A percentile compares a stretch with the other conserved stretches of the same genome.
These are phyloP conservation scores for Apiotrichum veenhuisii DNA, from an alignment of 1,284 basidiomycete genomes.

Conservation along the genomic window DNA sequence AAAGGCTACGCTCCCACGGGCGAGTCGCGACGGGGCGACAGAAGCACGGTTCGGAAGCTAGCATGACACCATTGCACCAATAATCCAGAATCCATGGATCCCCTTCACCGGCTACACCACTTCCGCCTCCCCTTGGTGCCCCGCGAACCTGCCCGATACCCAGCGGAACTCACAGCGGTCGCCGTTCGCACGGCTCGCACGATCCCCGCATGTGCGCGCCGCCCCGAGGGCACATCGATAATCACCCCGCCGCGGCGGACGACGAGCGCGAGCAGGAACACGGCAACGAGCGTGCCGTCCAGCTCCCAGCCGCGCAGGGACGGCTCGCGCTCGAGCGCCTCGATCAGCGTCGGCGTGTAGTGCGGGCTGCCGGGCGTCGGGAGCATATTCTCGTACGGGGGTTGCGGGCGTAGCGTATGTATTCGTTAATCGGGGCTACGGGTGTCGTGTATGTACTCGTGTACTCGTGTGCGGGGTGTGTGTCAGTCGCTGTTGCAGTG, in stretches of 20 bases:
- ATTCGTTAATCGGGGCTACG: too few species aligned
- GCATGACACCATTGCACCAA: too few species aligned
- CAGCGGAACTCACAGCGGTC: conserved; percentile 2
- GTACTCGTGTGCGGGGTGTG: too few species aligned
- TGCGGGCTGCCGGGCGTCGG: conserved; percentile 9
- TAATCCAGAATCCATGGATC: neutral
- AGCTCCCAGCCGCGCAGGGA: conserved; percentile 25
- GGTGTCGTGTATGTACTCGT: too few species aligned
- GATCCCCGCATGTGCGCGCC: neutral
- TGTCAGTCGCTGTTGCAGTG: too few species aligned
- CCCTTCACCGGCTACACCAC: neutral
- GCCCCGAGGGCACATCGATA: conserved; percentile 23
- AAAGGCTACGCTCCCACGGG: too few species aligned
- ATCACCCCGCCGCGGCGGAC: conserved; percentile 36
- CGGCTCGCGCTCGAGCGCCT: conserved; percentile 2
- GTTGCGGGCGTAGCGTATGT: neutral
- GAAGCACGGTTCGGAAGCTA: too few species aligned
- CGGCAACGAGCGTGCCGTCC: conserved; percentile 31
- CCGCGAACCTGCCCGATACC: too few species aligned
- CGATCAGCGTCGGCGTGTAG: conserved; percentile 9
- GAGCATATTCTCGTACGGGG: neutral
- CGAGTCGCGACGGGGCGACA: too few species aligned
- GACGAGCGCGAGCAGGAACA: conserved; percentile 32
- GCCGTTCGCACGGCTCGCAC: neutral
- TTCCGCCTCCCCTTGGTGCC: too few species aligned